Conservation (phyloP, 768 basidiomycete genomes). For the Leucocoprinus birnbaumii region DNA sequence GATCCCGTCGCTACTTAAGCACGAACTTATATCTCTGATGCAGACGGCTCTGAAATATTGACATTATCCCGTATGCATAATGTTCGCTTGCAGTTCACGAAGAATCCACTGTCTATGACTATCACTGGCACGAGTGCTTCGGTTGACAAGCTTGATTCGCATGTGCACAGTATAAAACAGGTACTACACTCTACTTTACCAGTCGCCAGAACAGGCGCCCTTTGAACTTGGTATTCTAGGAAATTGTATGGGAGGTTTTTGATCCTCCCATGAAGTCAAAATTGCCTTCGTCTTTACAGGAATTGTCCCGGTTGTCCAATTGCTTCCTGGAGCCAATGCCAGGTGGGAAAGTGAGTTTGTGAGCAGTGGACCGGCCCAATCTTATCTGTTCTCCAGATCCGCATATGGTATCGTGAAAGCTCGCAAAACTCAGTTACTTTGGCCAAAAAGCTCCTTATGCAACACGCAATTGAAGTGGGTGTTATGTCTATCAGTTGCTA, state of each 20-base stretch:
- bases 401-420: slow-evolving; percentile 45
- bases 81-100: slow-evolving; percentile 57
- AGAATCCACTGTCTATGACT: slow-evolving; percentile 53
- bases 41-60: slow-evolving; percentile 66
- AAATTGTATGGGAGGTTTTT: slow-evolving; percentile 32
- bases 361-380: not conserved
- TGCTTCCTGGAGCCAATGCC: slow-evolving; percentile 58
- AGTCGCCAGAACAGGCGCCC: not conserved
- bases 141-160: slow-evolving; percentile 43
- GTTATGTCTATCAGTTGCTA: not conserved
- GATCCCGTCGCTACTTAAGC: not conserved
- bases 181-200: slow-evolving; percentile 35
- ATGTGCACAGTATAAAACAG: slow-evolving; percentile 45
- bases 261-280: slow-evolving; percentile 41
- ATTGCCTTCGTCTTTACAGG: slow-evolving; percentile 46
- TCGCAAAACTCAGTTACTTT: slow-evolving; percentile 31
- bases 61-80: slow-evolving; percentile 57
- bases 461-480: slow-evolving; percentile 52
- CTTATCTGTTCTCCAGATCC: slow-evolving; percentile 38
- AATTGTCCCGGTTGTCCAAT: slow-evolving; percentile 66
- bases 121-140: slow-evolving; percentile 57
- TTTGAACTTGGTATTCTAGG: slow-evolving; percentile 25
- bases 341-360: slow-evolving; percentile 38
- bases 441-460: slow-evolving; percentile 52
- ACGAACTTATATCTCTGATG: slow-evolving; percentile 5